Percentiles rank a stretch among this genome's conserved stretches.
phyloP scores from a whole-genome alignment of 768 basidiomycete species.

The Boletus sp. region DNA sequence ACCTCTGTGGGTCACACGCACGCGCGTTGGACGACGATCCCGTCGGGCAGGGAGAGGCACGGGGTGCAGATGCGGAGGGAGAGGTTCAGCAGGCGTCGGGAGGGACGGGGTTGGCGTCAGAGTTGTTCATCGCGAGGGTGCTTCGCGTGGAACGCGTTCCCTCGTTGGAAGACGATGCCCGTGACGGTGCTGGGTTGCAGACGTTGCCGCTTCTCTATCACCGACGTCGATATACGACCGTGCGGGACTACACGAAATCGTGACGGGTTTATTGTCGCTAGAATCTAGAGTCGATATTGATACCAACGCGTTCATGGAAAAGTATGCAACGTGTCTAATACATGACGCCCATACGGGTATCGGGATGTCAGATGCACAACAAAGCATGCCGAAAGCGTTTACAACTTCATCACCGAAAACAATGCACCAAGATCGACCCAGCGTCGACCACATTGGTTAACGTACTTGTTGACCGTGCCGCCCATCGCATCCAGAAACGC shows the following conservation, averaged over 20 bases:
- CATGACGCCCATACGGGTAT: background rate
- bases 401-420: conserved; percentile 81
- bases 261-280: background rate
- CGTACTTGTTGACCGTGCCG: conserved; percentile 67
- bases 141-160: conserved; percentile 52
- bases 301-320: conserved; percentile 3
- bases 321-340: conserved; percentile 7
- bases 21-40: conserved; percentile 14
- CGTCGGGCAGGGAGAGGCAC: conserved; percentile 8
- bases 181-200: conserved; percentile 21
- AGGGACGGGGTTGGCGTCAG: conserved; percentile 46
- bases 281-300: background rate
- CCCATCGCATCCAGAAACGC: conserved; percentile 52
- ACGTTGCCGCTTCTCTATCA: conserved; percentile 65
- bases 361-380: background rate
- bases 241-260: conserved; percentile 28
- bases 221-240: conserved; percentile 56
- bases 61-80: background rate
- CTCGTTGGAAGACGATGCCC: conserved; percentile 15
- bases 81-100: conserved; percentile 22
- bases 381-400: conserved; percentile 8
- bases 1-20: conserved; percentile 35
- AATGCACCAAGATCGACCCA: conserved; percentile 82
- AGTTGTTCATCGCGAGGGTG: conserved; percentile 83
- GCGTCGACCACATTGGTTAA: conserved; percentile 83